Percentiles rank a stretch among this genome's conserved stretches.
Evolutionary conservation across 257 asterid genomes (phyloP).

Genomic region (Solanum okadae): DNA sequence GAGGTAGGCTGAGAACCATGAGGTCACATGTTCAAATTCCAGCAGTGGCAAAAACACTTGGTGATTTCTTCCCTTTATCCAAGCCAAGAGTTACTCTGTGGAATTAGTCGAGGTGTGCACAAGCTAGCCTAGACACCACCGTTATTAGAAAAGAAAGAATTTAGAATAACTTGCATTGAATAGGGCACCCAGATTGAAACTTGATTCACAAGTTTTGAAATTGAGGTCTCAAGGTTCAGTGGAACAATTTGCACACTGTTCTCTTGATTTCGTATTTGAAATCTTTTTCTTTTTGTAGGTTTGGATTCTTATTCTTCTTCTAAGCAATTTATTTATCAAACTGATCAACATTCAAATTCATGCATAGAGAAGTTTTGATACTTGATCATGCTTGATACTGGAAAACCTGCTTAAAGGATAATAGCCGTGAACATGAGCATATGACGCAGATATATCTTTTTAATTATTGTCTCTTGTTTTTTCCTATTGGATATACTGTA

Average conservation of each 20-base stretch:
- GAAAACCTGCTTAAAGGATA: background rate
- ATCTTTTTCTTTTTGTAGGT: background rate
- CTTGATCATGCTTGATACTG: background rate
- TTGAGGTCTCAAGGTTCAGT: background rate
- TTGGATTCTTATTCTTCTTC: background rate
- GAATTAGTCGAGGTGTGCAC: background rate
- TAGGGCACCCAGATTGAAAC: background rate
- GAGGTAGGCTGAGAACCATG: background rate
- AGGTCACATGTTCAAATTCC: background rate
- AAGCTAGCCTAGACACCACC: background rate
- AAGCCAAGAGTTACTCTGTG: background rate
- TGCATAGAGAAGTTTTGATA: background rate
- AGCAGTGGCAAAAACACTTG: background rate
- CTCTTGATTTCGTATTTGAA: background rate
- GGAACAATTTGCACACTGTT: background rate
- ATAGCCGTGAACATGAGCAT: background rate
- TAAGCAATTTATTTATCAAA: background rate
- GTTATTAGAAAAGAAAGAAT: background rate
- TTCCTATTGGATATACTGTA: background rate
- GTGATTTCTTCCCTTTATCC: background rate
- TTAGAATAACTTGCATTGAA: background rate
- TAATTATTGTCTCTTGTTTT: background rate
- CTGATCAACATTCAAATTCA: background rate
- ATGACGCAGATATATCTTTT: background rate
- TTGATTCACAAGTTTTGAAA: background rate